These are phyloP conservation scores for Fusarium equiseti DNA, from an alignment of 2,329 filamentous ascomycete species.

Conservation along the genomic window DNA sequence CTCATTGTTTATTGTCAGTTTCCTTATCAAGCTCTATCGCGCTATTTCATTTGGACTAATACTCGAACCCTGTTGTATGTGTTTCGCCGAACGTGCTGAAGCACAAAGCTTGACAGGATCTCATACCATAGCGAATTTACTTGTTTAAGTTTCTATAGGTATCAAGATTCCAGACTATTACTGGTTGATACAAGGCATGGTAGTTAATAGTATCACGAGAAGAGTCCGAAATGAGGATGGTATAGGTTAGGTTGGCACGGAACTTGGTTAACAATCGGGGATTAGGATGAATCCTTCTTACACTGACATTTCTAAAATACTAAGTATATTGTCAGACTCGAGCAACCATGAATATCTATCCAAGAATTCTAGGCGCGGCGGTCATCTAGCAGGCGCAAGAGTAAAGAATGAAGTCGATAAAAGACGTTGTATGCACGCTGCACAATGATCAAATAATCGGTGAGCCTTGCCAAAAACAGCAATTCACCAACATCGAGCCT, in stretches of 20 bases:
- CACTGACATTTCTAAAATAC: background rate
- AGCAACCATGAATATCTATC: too few species aligned
- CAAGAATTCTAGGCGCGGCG: background rate
- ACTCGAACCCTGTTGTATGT: background rate
- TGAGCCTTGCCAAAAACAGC: slow-evolving; percentile 17
- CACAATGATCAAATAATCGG: slow-evolving; percentile 23
- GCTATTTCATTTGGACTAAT: background rate
- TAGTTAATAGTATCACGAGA: background rate
- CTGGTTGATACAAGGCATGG: background rate
- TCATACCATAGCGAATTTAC: background rate
- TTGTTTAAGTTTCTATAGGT: rapidly evolving
- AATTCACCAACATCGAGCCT: slow-evolving; percentile 4
- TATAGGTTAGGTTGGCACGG: background rate
- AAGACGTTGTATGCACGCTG: background rate
- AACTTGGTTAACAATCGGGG: background rate
- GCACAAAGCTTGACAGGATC: background rate
- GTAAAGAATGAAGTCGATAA: background rate
- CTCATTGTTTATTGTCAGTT: background rate
- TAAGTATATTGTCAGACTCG: background rate
- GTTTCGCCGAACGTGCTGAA: background rate
- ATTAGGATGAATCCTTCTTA: background rate
- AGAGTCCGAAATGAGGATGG: background rate
- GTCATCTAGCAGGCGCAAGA: background rate
- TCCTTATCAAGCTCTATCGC: background rate
- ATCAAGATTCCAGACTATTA: background rate